phyloP scores from a whole-genome alignment of 139 green algal species.

The Micromonas commoda region DNA sequence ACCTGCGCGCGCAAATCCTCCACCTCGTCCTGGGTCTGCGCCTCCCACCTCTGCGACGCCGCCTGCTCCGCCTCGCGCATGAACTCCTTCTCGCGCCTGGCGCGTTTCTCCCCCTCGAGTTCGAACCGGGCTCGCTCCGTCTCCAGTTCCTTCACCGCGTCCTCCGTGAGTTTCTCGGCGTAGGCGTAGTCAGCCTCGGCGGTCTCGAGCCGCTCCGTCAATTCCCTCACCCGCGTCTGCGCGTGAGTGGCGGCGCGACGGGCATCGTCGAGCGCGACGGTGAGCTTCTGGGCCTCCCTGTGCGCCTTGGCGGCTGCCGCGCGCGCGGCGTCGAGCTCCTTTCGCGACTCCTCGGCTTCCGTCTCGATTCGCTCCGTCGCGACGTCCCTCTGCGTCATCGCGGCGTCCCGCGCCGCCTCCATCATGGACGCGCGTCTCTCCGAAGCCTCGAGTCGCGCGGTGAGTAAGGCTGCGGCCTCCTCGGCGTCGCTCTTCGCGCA shows the following conservation, averaged over 20 bases:
- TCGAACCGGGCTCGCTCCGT: slow-evolving; percentile 3
- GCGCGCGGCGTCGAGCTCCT: not conserved
- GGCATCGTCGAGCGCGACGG: not conserved
- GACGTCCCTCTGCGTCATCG: not conserved
- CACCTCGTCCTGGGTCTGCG: too few species aligned
- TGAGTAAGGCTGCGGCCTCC: too few species aligned
- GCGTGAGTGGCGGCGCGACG: not conserved
- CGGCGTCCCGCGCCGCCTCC: not conserved
- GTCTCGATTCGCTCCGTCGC: not conserved
- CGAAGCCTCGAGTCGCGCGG: too few species aligned
- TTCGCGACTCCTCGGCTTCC: not conserved
- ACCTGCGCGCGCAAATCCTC: too few species aligned
- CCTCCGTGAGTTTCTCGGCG: not conserved
- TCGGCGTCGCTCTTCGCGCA: too few species aligned
- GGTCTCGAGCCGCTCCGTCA: not conserved
- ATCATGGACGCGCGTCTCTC: not conserved
- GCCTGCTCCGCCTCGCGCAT: too few species aligned
- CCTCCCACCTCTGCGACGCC: too few species aligned
- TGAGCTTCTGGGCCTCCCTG: not conserved
- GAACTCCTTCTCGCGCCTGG: too few species aligned
- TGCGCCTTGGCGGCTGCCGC: not conserved
- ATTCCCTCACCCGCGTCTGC: not conserved
- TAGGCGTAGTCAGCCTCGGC: not conserved
- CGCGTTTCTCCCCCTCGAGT: not conserved
- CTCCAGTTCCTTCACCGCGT: not conserved